Evolutionary conservation across 257 asterid genomes (phyloP).

Genomic region (Nicotiana undulata): DNA sequence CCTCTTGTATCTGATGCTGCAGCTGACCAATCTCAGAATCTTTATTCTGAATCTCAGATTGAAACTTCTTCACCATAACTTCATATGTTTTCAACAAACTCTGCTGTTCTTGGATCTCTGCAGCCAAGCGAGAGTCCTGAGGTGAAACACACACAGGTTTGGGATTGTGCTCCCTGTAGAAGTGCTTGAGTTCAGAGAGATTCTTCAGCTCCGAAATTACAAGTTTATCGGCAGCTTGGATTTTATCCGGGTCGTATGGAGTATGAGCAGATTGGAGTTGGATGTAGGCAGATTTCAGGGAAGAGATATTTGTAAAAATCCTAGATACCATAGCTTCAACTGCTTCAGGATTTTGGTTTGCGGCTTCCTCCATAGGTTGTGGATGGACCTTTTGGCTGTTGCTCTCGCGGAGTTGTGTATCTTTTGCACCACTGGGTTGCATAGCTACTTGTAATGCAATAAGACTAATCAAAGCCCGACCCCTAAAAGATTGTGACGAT

Average conservation of each 20-base stretch:
- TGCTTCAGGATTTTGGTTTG: conserved; percentile 84
- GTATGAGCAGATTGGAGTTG: conserved; percentile 93
- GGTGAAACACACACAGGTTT: conserved; percentile 88
- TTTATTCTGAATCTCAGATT: conserved; percentile 96
- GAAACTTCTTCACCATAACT: conserved; percentile 97
- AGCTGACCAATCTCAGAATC: conserved; percentile 78
- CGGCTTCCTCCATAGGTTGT: conserved; percentile 95
- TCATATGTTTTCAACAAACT: conserved; percentile 86
- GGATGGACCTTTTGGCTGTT: conserved; percentile 98
- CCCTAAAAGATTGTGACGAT: conserved; percentile 5
- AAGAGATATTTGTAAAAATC: conserved; percentile 79
- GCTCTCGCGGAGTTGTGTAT: conserved; percentile 90
- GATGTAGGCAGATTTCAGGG: conserved; percentile 90
- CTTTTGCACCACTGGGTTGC: conserved; percentile 90
- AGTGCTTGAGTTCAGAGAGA: conserved; percentile 93
- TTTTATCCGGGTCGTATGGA: conserved; percentile 95
- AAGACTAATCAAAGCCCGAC: conserved; percentile 16
- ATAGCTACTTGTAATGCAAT: conserved; percentile 58
- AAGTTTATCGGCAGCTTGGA: conserved; percentile 93
- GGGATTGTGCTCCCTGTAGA: conserved; percentile 92
- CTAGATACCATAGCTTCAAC: conserved; percentile 77
- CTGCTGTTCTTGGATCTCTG: conserved; percentile 98
- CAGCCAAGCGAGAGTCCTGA: conserved; percentile 94
- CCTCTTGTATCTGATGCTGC: conserved; percentile 92
- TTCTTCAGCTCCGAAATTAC: conserved; percentile 89